Evolutionary conservation across 768 basidiomycete genomes (phyloP), one percentile per base, ranked within the genome.

Genomic region (Pleurotus tuoliensis): DNA sequence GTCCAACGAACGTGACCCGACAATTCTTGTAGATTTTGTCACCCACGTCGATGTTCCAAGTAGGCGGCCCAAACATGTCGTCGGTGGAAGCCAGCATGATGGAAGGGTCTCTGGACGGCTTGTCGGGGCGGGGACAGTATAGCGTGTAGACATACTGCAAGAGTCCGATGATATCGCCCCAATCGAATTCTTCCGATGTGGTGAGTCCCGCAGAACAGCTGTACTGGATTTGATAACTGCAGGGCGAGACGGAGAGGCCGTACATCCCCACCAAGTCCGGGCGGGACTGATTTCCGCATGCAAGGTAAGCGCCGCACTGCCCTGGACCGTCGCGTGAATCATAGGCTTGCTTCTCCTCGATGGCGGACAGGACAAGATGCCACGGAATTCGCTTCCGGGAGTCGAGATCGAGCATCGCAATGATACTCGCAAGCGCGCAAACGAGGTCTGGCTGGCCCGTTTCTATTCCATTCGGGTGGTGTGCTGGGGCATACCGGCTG

Each of bases 231-330:
- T 30, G 30, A 2, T 30, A 30, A 11, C 25, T 13, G 4, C 6
- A 20, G 1, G 54, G 45, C 13, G 54, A 59, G 8, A 49, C 18
- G 11, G 15, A 39, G 45, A 55, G 24, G 7, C 54, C 55, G 27
- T 55, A 56, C 7, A 56, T 27, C 6, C 54, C 54, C n/a, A 47
- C 37, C 47, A 48, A 41, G 40, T 55, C 55, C 0, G 58, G 58
- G 38, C 54, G 58, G 41, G 54, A 41, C 50, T 56, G 58, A 44
- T 56, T 56, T 25, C 41, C 37, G 34, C 55, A 27, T 16, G 54
- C 46, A 27, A 48, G 38, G 30, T 59, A 59, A 24, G 46, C 56
- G 24, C 6, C 39, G 3, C 43, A 47, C 50, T 57, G 56, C 24
- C 47, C 8, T 39, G 47, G 25, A 5, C 55, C 55, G 3, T 5